Base-by-base conservation (phyloP, 2,329 filamentous ascomycete species). In the Thelonectria discophora region DNA sequence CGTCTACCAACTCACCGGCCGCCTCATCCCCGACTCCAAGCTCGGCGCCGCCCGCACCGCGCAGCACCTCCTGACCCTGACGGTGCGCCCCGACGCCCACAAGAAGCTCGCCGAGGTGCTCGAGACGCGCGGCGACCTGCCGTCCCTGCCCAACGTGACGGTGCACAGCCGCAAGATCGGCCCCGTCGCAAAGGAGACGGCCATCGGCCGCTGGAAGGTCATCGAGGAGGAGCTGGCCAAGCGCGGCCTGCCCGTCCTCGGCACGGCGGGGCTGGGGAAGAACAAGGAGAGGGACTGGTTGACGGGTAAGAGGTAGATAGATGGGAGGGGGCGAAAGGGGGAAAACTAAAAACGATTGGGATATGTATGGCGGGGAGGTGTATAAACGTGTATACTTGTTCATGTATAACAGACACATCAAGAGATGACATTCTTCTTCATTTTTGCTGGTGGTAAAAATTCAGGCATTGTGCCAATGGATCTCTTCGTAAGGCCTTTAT, bases 1-100 rank as follows among this genome's bases (percentile, higher is more conserved):
- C 61, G 80, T 93, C 63, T 87, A 90, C 75, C 91, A 95, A 75
- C 82, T 97, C 62, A 94, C 90, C n/a, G 92, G 92, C 63, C 86
- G 88, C 63, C 85, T 87, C 61, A 82, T 97, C 66, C 82, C 90
- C 15, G 94, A 97, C 77, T 81, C 86, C 48, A 84, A 85, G 67
- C 84, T 96, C 63, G 78, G 80, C 51, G 79, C 81, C 46, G 81
- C 87, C 63, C 77, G 76, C 53, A 88, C 83, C 9, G 80, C 87
- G 39, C 79, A 81, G 57, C 76, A 82, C 27, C 76, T 92, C 53
- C 76, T 91, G 43, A 78, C 80, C 24, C 76, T 85, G 47, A 77
- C 90, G 2, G 72, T 81, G 61, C 82, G 79, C 64, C 81, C 82
- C 24, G 82, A 85, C 30, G 87, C 85, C 77, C 77, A 86, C 20